Evolutionary conservation across 441 rosid species (phyloP).

Genomic region (Manihot esculenta): DNA sequence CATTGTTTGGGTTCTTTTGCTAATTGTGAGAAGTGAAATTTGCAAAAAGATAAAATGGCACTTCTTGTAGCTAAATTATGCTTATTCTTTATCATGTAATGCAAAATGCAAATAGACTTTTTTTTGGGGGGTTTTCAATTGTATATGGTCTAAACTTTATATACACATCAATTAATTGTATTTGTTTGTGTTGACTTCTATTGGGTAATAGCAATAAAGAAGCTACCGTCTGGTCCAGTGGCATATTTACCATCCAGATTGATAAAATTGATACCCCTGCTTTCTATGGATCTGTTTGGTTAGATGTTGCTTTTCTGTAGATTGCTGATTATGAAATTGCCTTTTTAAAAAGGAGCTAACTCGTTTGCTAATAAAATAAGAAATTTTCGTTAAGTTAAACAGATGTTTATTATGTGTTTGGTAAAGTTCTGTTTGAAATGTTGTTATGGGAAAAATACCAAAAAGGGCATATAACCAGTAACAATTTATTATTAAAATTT

Average conservation of each 20-base stretch:
- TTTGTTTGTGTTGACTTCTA: neutral
- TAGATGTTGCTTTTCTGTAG: no score
- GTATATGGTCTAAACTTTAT: neutral
- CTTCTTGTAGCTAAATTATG: neutral
- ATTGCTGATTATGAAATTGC: no score
- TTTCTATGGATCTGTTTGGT: no score
- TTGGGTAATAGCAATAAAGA: neutral
- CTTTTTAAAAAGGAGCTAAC: no score
- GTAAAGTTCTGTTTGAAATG: no score
- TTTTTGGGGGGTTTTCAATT: neutral
- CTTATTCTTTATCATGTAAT: neutral
- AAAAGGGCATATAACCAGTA: no score
- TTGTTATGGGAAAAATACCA: no score
- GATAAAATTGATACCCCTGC: neutral
- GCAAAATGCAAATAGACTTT: neutral
- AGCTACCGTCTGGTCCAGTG: neutral
- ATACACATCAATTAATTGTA: neutral
- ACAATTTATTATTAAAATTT: no score
- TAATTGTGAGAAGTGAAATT: neutral
- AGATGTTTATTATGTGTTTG: no score
- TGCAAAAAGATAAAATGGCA: constrained; percentile 5
- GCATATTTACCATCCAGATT: neutral
- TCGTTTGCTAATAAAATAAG: no score
- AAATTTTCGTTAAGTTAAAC: no score
- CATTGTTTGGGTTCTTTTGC: neutral